Percentiles rank a stretch among this genome's conserved stretches.
phyloP scores from a whole-genome alignment of 768 basidiomycete species.

The Boletales sp. region DNA sequence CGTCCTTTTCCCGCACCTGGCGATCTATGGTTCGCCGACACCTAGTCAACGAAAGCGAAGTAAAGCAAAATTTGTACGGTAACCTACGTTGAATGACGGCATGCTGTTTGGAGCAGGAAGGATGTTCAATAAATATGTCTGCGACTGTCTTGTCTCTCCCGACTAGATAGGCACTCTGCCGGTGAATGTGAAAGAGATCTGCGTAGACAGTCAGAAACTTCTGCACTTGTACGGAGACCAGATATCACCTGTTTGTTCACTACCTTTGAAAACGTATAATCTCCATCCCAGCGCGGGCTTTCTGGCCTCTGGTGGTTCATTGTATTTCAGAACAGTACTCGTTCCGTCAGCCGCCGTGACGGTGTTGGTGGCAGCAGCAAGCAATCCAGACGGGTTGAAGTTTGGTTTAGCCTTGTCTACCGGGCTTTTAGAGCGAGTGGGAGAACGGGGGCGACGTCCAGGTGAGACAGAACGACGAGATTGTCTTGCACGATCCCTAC shows the following conservation, averaged over 20 bases:
- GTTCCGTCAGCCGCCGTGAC: constrained; percentile 73
- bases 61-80: background rate
- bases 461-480: constrained; percentile 61
- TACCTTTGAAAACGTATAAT: constrained; percentile 95
- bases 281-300: constrained; percentile 90
- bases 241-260: constrained; percentile 81
- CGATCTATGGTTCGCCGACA: constrained; percentile 50
- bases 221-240: background rate
- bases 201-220: background rate
- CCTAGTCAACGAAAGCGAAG: constrained; percentile 2
- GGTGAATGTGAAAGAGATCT: constrained; percentile 91
- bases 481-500: constrained; percentile 29
- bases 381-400: constrained; percentile 80
- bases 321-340: constrained; percentile 88
- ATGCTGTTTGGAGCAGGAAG: constrained; percentile 98
- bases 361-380: constrained; percentile 96
- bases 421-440: constrained; percentile 39
- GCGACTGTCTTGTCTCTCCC: constrained; percentile 86
- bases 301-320: constrained; percentile 96
- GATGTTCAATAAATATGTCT: constrained; percentile 89
- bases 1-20: constrained; percentile 81
- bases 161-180: constrained; percentile 92
- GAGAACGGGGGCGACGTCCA: constrained; percentile 35
- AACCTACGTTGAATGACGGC: constrained; percentile 88
- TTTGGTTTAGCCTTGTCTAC: constrained; percentile 81